A percentile compares a stretch with the other conserved stretches of the same genome.
These are phyloP conservation scores for Zymoseptoria pseudotritici DNA, from an alignment of 2,329 filamentous ascomycete species.

Conservation along the genomic window DNA sequence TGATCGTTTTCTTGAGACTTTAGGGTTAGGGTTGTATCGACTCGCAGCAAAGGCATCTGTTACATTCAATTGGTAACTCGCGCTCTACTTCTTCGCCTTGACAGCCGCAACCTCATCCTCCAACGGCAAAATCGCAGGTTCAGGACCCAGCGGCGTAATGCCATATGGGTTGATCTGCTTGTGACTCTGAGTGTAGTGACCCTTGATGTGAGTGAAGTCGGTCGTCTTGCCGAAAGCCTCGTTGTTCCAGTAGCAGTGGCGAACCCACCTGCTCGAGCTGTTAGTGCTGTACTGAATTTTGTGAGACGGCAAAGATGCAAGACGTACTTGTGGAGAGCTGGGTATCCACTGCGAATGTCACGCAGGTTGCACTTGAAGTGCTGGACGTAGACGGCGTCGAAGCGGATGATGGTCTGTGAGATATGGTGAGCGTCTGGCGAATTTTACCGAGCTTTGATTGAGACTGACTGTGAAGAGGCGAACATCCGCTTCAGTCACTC, in stretches of 20 bases:
- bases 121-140: conserved; percentile 71
- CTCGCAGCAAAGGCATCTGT: too few relatives aligned
- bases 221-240: conserved; percentile 75
- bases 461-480: conserved; percentile 38
- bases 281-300: background rate
- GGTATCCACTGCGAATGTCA: conserved; percentile 79
- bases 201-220: conserved; percentile 93
- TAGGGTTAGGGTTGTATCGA: too few relatives aligned
- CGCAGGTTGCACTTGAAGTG: conserved; percentile 74
- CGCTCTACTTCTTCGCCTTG: conserved; percentile 11
- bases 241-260: conserved; percentile 75
- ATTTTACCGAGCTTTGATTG: background rate
- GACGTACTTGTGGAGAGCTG: conserved; percentile 55
- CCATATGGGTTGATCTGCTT: conserved; percentile 55
- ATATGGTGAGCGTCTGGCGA: too few relatives aligned
- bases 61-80: too few relatives aligned
- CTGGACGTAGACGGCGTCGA: conserved; percentile 49
- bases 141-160: conserved; percentile 79
- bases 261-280: conserved; percentile 53
- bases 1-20: too few relatives aligned
- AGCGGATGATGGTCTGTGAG: conserved; percentile 51
- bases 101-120: conserved; percentile 66
- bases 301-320: too few relatives aligned
- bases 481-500: conserved; percentile 43
- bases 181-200: conserved; percentile 61